A percentile compares a stretch with the other conserved stretches of the same genome.
Conservation (phyloP, 345 rosid genomes). For the Conringia planisiliqua region DNA sequence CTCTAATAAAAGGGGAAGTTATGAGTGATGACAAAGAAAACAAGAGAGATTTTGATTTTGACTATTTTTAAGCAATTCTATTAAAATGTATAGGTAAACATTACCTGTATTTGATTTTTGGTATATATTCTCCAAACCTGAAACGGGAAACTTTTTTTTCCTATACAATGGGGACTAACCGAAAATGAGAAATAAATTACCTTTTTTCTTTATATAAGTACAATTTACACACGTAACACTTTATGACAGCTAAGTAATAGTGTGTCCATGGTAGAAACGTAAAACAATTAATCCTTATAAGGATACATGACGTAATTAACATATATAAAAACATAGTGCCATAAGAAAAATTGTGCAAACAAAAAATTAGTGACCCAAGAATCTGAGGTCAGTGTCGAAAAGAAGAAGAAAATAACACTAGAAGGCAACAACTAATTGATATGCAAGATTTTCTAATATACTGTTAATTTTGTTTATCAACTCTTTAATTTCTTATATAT, state of each 20-base stretch:
- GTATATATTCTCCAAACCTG: neutral
- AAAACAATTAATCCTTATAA: neutral
- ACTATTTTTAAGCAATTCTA: neutral
- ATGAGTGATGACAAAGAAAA: neutral
- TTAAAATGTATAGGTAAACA: neutral
- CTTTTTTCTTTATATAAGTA: neutral
- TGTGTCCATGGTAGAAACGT: neutral
- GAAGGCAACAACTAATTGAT: neutral
- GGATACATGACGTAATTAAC: neutral
- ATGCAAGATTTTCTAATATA: neutral
- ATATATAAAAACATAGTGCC: neutral
- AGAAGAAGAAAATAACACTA: neutral
- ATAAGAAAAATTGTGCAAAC: neutral
- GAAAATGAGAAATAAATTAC: neutral
- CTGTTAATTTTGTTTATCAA: neutral
- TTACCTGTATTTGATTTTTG: neutral
- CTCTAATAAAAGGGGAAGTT: neutral
- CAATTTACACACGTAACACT: neutral
- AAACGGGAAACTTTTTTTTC: neutral
- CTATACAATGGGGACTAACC: no score
- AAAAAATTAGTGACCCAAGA: neutral
- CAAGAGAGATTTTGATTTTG: neutral
- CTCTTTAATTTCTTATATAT: neutral
- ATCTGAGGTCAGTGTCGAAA: constrained; percentile 6
- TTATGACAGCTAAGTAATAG: neutral